A percentile compares a stretch with the other conserved stretches of the same genome.
Conservation (phyloP, 148 eudicot species). For the Amaranthus cruentus region DNA sequence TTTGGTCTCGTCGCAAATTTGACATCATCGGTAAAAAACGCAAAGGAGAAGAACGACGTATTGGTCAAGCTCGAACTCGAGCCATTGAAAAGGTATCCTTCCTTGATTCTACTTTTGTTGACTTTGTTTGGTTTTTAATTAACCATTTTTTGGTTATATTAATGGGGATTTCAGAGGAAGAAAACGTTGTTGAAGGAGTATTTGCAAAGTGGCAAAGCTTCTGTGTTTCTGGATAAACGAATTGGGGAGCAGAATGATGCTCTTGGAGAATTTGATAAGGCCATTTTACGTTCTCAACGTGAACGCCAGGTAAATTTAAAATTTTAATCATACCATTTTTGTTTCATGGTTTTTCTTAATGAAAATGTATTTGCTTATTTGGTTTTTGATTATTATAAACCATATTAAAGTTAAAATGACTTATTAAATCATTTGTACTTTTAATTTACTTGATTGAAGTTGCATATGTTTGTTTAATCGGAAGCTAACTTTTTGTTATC, state of each 20-base stretch:
- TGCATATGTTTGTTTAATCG: background rate
- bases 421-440: no score
- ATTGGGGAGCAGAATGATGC: constrained; percentile 76
- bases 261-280: constrained; percentile 85
- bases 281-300: constrained; percentile 83
- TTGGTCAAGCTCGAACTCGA: constrained; percentile 74
- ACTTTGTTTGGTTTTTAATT: constrained; percentile 7
- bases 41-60: constrained; percentile 71
- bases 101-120: background rate
- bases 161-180: constrained; percentile 52
- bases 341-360: no score
- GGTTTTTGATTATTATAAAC: no score
- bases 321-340: no score
- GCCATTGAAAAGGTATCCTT: constrained; percentile 58
- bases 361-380: no score
- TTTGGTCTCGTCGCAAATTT: constrained; percentile 86
- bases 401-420: no score
- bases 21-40: constrained; percentile 79
- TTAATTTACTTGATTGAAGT: no score
- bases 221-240: constrained; percentile 77
- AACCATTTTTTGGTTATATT: background rate
- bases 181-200: constrained; percentile 85
- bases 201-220: constrained; percentile 76
- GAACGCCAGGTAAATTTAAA: constrained; percentile 59
- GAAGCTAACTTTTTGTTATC: no score